These are phyloP conservation scores for Exophiala lecanii-corni DNA, from an alignment of 2,329 filamentous ascomycete genomes.

Conservation along the genomic window DNA sequence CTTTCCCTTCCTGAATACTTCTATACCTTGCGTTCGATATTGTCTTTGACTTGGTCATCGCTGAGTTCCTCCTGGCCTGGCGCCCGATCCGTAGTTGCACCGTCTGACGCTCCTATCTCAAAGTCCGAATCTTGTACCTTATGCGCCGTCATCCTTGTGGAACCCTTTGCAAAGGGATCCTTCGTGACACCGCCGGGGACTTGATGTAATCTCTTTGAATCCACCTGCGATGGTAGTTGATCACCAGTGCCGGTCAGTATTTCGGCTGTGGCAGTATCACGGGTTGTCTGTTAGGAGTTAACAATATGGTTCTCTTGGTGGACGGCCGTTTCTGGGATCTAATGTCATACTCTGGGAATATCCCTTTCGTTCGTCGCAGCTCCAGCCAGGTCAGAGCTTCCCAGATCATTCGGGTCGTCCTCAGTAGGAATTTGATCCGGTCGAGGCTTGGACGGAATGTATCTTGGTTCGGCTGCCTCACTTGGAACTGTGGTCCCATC, in stretches of 20 bases:
- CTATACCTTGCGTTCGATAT: conserved; percentile 20
- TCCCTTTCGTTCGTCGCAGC: conserved; percentile 48
- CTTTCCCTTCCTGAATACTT: too few species aligned
- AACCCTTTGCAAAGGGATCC: conserved; percentile 35
- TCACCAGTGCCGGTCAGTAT: conserved; percentile 41
- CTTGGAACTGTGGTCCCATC: conserved; percentile 38
- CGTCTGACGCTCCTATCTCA: conserved; percentile 36
- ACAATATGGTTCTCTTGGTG: not conserved
- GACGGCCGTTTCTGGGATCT: not conserved
- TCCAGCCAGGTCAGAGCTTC: conserved; percentile 33
- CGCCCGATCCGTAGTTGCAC: conserved; percentile 31
- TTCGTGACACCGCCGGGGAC: conserved; percentile 28
- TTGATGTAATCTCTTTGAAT: conserved; percentile 37
- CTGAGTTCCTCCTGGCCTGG: conserved; percentile 30
- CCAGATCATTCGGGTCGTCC: conserved; percentile 34
- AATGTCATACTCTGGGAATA: conserved; percentile 35
- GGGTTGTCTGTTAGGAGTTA: conserved; percentile 16
- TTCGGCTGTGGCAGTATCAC: conserved; percentile 36
- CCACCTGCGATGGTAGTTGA: conserved; percentile 34
- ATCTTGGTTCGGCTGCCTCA: conserved; percentile 43
- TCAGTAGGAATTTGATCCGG: conserved; percentile 42
- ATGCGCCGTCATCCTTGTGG: conserved; percentile 38
- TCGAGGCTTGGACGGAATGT: conserved; percentile 46
- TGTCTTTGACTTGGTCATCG: conserved; percentile 26
- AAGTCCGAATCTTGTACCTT: conserved; percentile 34